Conservation (phyloP, 345 rosid genomes). For the Cardamine occulta region DNA sequence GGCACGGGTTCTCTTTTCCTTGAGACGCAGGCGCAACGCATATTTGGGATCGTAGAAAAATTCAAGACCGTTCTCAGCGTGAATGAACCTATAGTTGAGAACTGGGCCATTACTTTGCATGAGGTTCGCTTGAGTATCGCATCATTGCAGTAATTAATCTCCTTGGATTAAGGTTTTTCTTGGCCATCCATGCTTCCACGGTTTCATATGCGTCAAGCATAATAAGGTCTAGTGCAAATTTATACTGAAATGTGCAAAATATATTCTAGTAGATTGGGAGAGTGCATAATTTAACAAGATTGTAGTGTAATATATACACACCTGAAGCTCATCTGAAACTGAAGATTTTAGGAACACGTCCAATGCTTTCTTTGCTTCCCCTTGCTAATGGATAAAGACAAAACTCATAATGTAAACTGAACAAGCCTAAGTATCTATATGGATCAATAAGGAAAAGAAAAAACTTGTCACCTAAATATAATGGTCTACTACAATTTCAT, state of each 20-base stretch:
- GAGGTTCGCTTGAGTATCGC: conserved; percentile 99
- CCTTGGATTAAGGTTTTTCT: conserved; percentile 85
- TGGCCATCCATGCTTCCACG: conserved; percentile 97
- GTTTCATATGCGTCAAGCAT: conserved; percentile 99
- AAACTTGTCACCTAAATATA: too few relatives aligned
- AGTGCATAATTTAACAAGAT: too few relatives aligned
- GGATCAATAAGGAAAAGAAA: too few relatives aligned
- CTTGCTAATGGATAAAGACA: too few relatives aligned
- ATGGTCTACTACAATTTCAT: too few relatives aligned
- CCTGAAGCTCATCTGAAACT: too few relatives aligned
- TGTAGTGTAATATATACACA: too few relatives aligned
- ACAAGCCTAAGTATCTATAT: not conserved
- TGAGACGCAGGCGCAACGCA: conserved; percentile 96
- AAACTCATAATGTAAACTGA: too few relatives aligned
- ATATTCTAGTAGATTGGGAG: too few relatives aligned
- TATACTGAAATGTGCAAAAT: too few relatives aligned
- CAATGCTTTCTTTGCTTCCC: too few relatives aligned
- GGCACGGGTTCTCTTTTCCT: conserved; percentile 94
- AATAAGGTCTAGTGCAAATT: conserved; percentile 78
- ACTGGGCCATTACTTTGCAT: conserved; percentile 75
- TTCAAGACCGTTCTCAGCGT: conserved; percentile 74
- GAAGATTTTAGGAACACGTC: too few relatives aligned
- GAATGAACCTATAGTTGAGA: conserved; percentile 12
- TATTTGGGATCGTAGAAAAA: conserved; percentile 98
- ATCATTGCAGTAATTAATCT: conserved; percentile 97